These are phyloP conservation scores for Debaryomyces hansenii DNA, from an alignment of 805 yeast species.

Conservation along the genomic window DNA sequence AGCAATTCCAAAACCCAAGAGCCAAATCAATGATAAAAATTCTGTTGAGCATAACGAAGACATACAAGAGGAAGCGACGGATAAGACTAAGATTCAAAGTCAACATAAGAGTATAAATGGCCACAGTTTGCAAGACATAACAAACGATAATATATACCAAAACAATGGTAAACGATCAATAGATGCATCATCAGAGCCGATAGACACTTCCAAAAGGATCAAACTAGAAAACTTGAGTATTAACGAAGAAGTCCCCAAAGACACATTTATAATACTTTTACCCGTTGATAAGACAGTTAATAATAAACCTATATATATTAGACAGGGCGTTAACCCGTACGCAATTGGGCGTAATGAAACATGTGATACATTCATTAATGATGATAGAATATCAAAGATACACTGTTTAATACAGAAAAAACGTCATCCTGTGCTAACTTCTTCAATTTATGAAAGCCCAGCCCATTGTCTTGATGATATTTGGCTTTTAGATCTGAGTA, in stretches of 20 bases:
- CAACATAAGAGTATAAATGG: neutral
- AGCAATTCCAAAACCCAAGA: neutral
- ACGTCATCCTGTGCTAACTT: conserved; percentile 55
- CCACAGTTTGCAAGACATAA: neutral
- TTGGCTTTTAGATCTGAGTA: conserved; percentile 78
- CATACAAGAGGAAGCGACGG: neutral
- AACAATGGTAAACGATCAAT: neutral
- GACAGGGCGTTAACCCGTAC: conserved; percentile 66
- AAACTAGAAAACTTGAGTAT: neutral
- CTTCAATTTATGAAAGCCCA: conserved; percentile 62
- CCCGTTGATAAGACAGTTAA: conserved; percentile 49
- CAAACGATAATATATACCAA: conserved; percentile 3
- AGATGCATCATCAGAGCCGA: neutral
- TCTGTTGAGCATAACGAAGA: neutral
- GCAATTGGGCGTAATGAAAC: conserved; percentile 72
- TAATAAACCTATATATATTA: conserved; percentile 53
- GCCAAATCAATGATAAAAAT: neutral
- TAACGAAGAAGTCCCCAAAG: conserved; percentile 40
- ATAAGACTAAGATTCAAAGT: neutral
- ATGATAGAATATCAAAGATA: conserved; percentile 76
- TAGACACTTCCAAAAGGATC: neutral
- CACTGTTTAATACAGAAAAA: conserved; percentile 73
- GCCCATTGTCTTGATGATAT: conserved; percentile 72
- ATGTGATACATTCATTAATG: conserved; percentile 62
- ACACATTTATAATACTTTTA: conserved; percentile 61